A percentile compares a stretch with the other conserved stretches of the same genome.
These are phyloP conservation scores for Diaporthe humulicola DNA, from an alignment of 2,329 filamentous ascomycete genomes.

Conservation along the genomic window DNA sequence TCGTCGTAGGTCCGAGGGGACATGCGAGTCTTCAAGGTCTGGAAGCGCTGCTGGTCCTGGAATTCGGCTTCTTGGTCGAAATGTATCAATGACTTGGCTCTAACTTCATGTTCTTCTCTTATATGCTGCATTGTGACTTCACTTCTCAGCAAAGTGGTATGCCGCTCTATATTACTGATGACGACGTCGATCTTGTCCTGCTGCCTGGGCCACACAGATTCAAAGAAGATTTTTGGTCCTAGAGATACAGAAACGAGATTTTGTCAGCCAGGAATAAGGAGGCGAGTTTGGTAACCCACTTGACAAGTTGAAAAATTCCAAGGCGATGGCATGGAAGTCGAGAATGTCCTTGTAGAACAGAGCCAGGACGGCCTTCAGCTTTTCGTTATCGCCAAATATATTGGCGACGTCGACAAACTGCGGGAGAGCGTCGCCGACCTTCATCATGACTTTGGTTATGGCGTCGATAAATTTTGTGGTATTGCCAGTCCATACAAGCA, in stretches of 20 bases:
- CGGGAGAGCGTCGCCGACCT: constrained; percentile 43
- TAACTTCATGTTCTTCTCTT: constrained; percentile 40
- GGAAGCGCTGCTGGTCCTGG: constrained; percentile 31
- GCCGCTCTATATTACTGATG: constrained; percentile 35
- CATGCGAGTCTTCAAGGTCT: constrained; percentile 37
- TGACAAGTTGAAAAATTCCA: constrained; percentile 48
- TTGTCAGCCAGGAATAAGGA: not conserved
- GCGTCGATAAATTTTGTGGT: constrained; percentile 21
- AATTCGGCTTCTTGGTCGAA: constrained; percentile 26
- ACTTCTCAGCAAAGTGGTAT: constrained; percentile 40
- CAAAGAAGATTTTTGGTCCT: constrained; percentile 48
- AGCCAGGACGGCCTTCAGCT: constrained; percentile 46
- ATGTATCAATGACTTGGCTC: constrained; percentile 27
- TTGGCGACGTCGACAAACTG: constrained; percentile 31
- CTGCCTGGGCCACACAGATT: constrained; percentile 49
- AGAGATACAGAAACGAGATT: not conserved
- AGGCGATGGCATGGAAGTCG: constrained; percentile 49
- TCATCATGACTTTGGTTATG: constrained; percentile 32
- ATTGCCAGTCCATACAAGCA: constrained; percentile 74
- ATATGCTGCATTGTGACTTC: constrained; percentile 42
- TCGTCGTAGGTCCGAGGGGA: constrained; percentile 38
- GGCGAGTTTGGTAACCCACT: constrained; percentile 43
- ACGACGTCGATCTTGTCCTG: constrained; percentile 42
- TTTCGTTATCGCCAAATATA: constrained; percentile 44
- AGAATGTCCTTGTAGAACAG: constrained; percentile 54